Percentiles rank a stretch among this genome's conserved stretches.
These are phyloP conservation scores for Tetracladium setigerum DNA, from an alignment of 495 filamentous ascomycete species.

Conservation along the genomic window DNA sequence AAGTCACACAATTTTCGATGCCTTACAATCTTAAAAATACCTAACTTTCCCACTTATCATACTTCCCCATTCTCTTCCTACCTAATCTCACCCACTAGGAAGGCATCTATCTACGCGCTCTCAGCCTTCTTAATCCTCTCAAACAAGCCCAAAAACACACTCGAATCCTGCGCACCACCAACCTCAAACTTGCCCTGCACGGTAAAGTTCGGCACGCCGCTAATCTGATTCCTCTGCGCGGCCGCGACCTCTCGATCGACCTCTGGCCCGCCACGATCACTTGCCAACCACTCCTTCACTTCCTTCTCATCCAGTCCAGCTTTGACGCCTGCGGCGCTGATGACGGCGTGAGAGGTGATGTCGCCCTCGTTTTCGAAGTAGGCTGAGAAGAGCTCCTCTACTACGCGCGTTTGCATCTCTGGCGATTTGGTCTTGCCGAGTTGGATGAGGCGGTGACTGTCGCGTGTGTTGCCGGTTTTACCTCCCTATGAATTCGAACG, in stretches of 20 bases:
- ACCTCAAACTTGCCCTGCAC: conserved; percentile 56
- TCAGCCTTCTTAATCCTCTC: conserved; percentile 25
- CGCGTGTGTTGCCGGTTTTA: conserved; percentile 67
- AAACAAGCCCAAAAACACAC: conserved; percentile 34
- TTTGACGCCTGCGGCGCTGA: conserved; percentile 52
- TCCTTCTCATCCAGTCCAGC: conserved; percentile 55
- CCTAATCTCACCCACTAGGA: too few species aligned
- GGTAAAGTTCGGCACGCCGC: conserved; percentile 69
- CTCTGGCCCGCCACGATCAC: conserved; percentile 54
- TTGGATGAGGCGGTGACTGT: conserved; percentile 69
- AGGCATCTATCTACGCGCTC: conserved; percentile 8
- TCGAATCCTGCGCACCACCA: conserved; percentile 54
- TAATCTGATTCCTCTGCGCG: conserved; percentile 50
- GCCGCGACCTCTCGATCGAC: conserved; percentile 63
- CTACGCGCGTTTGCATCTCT: conserved; percentile 51
- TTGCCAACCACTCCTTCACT: conserved; percentile 53
- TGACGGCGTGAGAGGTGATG: conserved; percentile 55
- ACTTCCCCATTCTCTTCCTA: too few species aligned
- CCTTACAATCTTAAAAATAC: too few species aligned
- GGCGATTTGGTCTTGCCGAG: conserved; percentile 52
- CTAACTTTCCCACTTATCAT: too few species aligned
- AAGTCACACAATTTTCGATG: too few species aligned
- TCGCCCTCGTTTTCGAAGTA: conserved; percentile 77
- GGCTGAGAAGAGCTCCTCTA: conserved; percentile 59
- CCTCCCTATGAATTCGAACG: conserved; percentile 35